Conservation (phyloP, 148 eudicot genomes). For the Cornus suecica region DNA sequence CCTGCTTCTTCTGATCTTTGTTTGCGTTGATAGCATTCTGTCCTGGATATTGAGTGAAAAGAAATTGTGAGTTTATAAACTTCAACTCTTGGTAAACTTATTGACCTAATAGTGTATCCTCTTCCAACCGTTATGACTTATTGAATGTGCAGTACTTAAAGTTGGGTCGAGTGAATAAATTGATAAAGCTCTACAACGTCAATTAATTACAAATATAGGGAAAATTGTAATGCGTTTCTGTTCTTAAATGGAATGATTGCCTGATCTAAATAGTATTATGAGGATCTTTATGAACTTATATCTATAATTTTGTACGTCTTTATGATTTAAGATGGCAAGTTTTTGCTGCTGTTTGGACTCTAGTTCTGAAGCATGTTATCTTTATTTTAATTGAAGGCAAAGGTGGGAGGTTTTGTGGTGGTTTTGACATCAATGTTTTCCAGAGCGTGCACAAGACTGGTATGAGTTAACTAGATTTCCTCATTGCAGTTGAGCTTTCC, state of each 20-base stretch:
- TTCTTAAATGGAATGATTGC: too few species aligned
- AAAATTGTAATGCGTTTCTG: too few species aligned
- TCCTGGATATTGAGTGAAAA: neutral
- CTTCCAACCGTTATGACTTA: neutral
- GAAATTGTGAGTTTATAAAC: neutral
- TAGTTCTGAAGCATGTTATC: conserved; percentile 2
- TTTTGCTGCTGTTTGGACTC: neutral
- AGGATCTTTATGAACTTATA: neutral
- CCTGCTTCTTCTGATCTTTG: neutral
- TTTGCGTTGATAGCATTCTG: neutral
- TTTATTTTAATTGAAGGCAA: conserved; percentile 41
- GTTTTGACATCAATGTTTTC: conserved; percentile 83
- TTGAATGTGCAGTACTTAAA: neutral
- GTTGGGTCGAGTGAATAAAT: too few species aligned
- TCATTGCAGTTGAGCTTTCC: neutral
- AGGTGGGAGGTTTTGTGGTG: conserved; percentile 79
- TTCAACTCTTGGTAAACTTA: neutral
- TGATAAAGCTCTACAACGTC: too few species aligned
- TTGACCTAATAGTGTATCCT: neutral
- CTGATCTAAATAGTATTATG: too few species aligned
- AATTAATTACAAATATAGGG: too few species aligned
- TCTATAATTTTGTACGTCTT: neutral
- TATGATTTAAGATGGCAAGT: neutral
- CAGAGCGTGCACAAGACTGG: conserved; percentile 77
- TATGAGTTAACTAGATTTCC: conserved; percentile 21